Percentiles rank a stretch among this genome's conserved stretches.
These are phyloP conservation scores for Russula griseocarnosa DNA, from an alignment of 768 basidiomycete species.

Conservation along the genomic window DNA sequence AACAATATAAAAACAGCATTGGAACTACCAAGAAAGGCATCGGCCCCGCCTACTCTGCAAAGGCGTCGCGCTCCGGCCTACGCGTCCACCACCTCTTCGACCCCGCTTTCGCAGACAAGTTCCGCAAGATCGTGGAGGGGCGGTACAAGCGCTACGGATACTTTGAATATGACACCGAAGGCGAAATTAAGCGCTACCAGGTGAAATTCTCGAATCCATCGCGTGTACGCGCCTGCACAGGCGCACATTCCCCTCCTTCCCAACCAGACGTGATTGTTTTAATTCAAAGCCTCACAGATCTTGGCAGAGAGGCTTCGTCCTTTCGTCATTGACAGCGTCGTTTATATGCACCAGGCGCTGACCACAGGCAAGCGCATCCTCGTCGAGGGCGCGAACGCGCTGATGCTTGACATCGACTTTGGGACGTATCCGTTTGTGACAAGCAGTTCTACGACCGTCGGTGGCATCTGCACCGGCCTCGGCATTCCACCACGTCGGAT, in stretches of 20 bases:
- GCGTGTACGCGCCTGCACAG: conserved; percentile 16
- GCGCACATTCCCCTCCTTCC: neutral
- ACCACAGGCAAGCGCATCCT: conserved; percentile 72
- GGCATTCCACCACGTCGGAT: conserved; percentile 90
- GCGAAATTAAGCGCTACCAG: conserved; percentile 91
- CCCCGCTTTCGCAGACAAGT: conserved; percentile 81
- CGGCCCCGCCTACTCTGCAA: conserved; percentile 96
- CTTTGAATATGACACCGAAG: conserved; percentile 98
- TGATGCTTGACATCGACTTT: conserved; percentile 98
- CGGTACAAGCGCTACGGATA: conserved; percentile 96
- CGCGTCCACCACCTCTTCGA: conserved; percentile 97
- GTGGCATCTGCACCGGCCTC: conserved; percentile 96
- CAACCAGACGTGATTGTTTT: conserved; percentile 1
- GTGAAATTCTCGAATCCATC: conserved; percentile 36
- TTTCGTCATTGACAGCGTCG: conserved; percentile 84
- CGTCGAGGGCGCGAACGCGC: conserved; percentile 95
- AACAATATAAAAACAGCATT: conserved; percentile 51
- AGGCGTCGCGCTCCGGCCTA: conserved; percentile 93
- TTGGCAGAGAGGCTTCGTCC: conserved; percentile 83
- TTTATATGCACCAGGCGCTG: conserved; percentile 80
- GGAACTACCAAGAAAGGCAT: conserved; percentile 98
- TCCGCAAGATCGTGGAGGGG: conserved; percentile 93
- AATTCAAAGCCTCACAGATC: conserved; percentile 41
- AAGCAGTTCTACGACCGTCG: conserved; percentile 87
- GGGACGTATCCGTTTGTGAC: conserved; percentile 99